Base-by-base conservation (phyloP, 2,329 filamentous ascomycete genomes). In the Sarocladium kiliense region DNA sequence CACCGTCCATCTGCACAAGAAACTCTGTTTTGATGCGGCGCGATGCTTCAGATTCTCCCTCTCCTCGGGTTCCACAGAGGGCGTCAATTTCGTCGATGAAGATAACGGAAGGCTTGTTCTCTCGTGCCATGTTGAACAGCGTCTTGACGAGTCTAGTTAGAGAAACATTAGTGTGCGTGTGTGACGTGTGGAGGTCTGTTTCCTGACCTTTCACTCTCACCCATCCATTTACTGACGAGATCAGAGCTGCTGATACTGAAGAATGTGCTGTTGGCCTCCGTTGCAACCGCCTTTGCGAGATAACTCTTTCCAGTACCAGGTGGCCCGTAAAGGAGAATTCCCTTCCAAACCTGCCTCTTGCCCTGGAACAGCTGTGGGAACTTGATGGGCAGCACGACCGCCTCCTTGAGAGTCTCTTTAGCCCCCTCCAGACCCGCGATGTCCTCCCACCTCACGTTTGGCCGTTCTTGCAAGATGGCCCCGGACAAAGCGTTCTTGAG, bases 211-310 rank as follows among this genome's bases (percentile, higher is more conserved):
- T 99, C 94, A 78, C 89, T 95, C 74, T 99, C 94, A 76, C 94
- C 94, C 94, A 99, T 99, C 94, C 94, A 99, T 70, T 99, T 99
- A 71, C 91, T 96, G 58, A 99, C 94, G 71, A 99, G 72, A 70
- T 99, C 94, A 68, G 91, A 96, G 79, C 90, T 96, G 74, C 90
- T 96, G 62, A 99, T 93, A 67, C 91, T 97, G 81, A 99, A 99
- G 70, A 99, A 99, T 3, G 94, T 97, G 73, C 92, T 97, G 73
- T 99, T 97, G 57, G 94, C 94, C 74, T 99, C 94, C 18, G 94
- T 99, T 54, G 94, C 94, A 53, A 99, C 93, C 2, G 94, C 94
- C 73, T 97, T 99, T 59, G 94, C 94, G 54, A 99, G 77, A 71
- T 97, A 97, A 77, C 89, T 94, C 78, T 99, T 99, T 76, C 94